Conservation (phyloP, 345 rosid genomes). For the Carallia brachiata region DNA sequence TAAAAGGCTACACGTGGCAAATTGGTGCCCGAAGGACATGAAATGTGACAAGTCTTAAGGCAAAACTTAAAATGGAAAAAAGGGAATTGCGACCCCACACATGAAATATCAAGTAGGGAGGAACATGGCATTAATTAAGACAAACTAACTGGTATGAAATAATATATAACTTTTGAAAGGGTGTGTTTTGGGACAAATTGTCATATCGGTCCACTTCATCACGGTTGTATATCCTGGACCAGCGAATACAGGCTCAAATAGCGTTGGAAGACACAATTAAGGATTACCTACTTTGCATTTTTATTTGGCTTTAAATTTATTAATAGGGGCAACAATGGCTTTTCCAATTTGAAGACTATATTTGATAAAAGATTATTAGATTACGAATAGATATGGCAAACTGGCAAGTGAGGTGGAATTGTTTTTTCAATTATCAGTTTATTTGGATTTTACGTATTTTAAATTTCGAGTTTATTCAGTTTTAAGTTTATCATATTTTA, state of each 20-base stretch:
- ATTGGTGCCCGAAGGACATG: neutral
- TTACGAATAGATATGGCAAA: no score
- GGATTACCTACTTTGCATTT: neutral
- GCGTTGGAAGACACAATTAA: neutral
- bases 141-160: neutral
- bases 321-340: no score
- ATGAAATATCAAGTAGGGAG: no score
- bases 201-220: slow-evolving; percentile 1
- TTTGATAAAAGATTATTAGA: no score
- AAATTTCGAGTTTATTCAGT: no score
- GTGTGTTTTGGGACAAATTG: neutral
- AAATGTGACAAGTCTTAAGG: neutral
- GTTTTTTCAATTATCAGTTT: no score
- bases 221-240: slow-evolving; percentile 1
- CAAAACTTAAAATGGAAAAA: neutral
- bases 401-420: no score
- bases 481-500: no score
- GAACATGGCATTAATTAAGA: neutral
- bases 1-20: neutral
- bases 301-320: no score
- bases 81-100: neutral
- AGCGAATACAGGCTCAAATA: neutral
- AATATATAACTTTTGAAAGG: neutral
- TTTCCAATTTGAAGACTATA: no score
- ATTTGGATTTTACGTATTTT: no score